A percentile compares a stretch with the other conserved stretches of the same genome.
Conservation (phyloP, 1,139 yeast genomes). For the Hyphopichia pseudoburtonii region DNA sequence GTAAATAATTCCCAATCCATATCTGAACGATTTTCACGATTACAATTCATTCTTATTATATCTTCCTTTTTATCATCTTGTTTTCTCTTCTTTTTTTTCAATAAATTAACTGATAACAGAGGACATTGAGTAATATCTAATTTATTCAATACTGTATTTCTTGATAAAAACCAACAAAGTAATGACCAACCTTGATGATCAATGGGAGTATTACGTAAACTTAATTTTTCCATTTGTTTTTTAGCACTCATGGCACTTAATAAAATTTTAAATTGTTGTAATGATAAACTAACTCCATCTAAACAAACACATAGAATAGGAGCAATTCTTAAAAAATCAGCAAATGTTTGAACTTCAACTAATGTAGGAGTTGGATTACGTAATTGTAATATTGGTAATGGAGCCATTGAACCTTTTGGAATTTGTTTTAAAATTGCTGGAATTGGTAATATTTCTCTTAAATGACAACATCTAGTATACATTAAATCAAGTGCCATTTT, state of each 20-base stretch:
- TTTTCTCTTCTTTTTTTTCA: constrained; percentile 40
- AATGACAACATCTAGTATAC: constrained; percentile 90
- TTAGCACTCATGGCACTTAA: constrained; percentile 62
- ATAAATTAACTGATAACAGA: constrained; percentile 54
- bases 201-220: constrained; percentile 70
- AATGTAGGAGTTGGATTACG: constrained; percentile 73
- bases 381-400: constrained; percentile 62
- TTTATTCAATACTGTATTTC: constrained; percentile 54
- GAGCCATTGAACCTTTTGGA: constrained; percentile 67
- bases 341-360: constrained; percentile 71
- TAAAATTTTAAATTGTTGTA: constrained; percentile 63
- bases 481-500: constrained; percentile 59
- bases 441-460: constrained; percentile 88
- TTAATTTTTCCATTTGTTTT: constrained; percentile 60
- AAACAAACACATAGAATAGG: constrained; percentile 67
- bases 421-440: constrained; percentile 84
- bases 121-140: constrained; percentile 76
- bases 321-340: constrained; percentile 73
- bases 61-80: constrained; percentile 24
- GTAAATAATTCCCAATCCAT: constrained; percentile 76
- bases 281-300: constrained; percentile 66
- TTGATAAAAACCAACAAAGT: constrained; percentile 66
- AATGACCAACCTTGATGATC: constrained; percentile 70
- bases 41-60: constrained; percentile 56
- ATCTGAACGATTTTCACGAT: constrained; percentile 59